Base-by-base conservation (phyloP, 352 stramenopile species). In the Globisporangium barbulae region DNA sequence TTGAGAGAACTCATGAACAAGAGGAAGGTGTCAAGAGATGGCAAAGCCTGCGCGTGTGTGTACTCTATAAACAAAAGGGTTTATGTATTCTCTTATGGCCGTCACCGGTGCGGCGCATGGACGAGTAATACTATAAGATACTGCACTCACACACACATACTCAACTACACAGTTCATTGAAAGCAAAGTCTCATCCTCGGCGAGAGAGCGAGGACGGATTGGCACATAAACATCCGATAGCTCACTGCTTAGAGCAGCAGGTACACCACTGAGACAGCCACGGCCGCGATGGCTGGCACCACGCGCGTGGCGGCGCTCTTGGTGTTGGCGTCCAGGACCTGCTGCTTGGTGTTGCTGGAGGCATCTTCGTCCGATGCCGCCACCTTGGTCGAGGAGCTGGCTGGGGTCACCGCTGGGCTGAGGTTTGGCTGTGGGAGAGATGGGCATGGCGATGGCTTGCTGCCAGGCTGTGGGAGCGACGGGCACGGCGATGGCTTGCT, bases 221-320 rank as follows among this genome's bases (percentile, higher is more conserved):
- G 17, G 42, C 17, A 25, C 37, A 54, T n/a, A 53, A 28, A 63
- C 15, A 57, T 57, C 30, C 53, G 31, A n/a, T 28, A 30, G 21
- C 19, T n/a, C 44, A 10, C 53, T 31, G 19, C 35, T 65, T 81
- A 89, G 21, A 87, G 61, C 30, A 88, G 66, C 59, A 89, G 53
- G 61, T 79, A 79, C 45, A 70, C 72, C 21, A 69, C 60, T 2
- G 76, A 85, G 6, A 79, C 37, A 33, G 68, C 68, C 31, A 84
- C 63, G 0, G 68, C 68, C 10, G 70, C 62, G 33, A 86, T 15
- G 0, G 71, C 73, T 42, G 72, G 56, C 44, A 71, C 62, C 61
- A 65, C 25, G 52, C 68, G 67, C 45, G 62, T 47, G 7, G 69
- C 69, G 2, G 64, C 68, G 68, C 64, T 82, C 72, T 78, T 68